phyloP scores from a whole-genome alignment of 2,329 filamentous ascomycete genomes.

The Beauveria bassiana region DNA sequence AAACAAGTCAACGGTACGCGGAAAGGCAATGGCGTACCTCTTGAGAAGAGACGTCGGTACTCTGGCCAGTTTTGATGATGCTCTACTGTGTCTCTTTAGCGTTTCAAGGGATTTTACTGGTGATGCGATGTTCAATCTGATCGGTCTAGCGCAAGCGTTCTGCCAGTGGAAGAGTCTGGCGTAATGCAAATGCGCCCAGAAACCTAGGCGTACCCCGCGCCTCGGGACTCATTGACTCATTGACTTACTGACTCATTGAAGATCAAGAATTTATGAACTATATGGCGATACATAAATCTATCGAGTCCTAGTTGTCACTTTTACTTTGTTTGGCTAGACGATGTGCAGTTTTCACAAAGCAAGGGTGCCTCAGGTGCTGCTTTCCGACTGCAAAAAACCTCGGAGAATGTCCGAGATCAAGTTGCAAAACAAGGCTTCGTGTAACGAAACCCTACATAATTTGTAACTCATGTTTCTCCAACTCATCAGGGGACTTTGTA shows the following conservation, averaged over 20 bases:
- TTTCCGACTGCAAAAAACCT: neutral
- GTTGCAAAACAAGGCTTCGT: neutral
- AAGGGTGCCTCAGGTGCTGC: neutral
- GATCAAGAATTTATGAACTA: too few species aligned
- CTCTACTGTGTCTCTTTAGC: neutral
- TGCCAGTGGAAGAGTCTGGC: neutral
- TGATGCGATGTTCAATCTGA: neutral
- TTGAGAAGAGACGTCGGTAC: neutral
- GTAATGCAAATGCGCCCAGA: neutral
- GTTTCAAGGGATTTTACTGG: neutral
- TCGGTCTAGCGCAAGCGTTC: neutral
- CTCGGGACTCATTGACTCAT: too few species aligned
- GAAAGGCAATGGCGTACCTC: neutral
- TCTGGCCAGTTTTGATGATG: neutral
- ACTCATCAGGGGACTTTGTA: neutral
- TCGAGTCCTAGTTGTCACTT: neutral
- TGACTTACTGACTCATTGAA: too few species aligned
- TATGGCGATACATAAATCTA: neutral
- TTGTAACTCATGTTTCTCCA: neutral
- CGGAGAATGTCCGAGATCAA: neutral
- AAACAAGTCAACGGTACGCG: neutral
- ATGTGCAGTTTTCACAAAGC: neutral
- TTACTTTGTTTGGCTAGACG: neutral
- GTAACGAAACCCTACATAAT: neutral
- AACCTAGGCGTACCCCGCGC: neutral